Base-by-base conservation (phyloP, 768 basidiomycete species). In the Trametes maxima region DNA sequence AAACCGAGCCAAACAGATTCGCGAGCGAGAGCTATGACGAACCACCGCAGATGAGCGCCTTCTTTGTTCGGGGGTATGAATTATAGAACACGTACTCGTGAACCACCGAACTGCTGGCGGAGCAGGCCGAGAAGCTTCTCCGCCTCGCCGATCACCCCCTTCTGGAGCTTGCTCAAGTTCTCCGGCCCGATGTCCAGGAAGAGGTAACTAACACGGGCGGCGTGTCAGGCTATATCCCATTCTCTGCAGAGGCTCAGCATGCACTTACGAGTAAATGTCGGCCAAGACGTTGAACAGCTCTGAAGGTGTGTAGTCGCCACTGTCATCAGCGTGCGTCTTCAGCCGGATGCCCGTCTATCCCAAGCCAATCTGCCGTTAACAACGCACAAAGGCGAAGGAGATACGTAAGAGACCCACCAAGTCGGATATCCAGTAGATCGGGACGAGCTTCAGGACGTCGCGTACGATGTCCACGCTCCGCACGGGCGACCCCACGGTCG, bases 161-260 rank as follows among this genome's bases (percentile, higher is more conserved):
- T 73, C 64, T 82, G 78, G 22, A 85, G 68, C 21, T 81, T 77
- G 81, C 87, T 82, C 28, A 85, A 73, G 65, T 85, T 83, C 1
- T 82, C 77, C 1, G 82, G 68, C 53, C 89, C 88, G 21, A 85
- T 76, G 53, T 92, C 85, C 36, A 92, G 80, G 84, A 93, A 94
- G 60, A 94, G 75, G 70, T 82, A 92, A 43, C 90, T 92, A 64
- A 4, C n/a, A 13, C 1, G 14, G n/a, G 21, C 25, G 19, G 12
- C 35, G 17, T 55, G n/a, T 58, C n/a, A 46, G 19, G 36, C n/a
- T 48, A 33, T 5, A 33, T 5, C 21, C 16, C n/a, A 8, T 19
- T 16, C 13, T 47, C 21, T 17, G 47, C 52, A 33, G 4, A 56
- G 11, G 17, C 21, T 12, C 11, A 33, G n/a, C 1, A 36, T 17